These are phyloP conservation scores for Aeschynomene evenia DNA, from an alignment of 306 rosid genomes.

Conservation along the genomic window DNA sequence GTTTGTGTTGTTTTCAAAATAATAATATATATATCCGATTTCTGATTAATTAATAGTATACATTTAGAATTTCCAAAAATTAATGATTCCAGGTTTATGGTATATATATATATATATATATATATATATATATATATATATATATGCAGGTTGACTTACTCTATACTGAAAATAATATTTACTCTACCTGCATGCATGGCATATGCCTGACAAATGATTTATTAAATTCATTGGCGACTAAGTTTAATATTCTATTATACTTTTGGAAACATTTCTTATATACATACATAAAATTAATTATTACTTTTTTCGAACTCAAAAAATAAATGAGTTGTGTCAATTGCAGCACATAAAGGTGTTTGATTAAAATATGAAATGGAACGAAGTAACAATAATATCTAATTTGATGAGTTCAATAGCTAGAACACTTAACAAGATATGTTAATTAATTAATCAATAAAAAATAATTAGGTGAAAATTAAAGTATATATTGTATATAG, in stretches of 20 bases:
- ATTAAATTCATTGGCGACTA: not conserved
- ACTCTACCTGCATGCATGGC: not conserved
- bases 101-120: too few species aligned
- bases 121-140: too few species aligned
- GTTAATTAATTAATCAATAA: not conserved
- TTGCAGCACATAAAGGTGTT: not conserved
- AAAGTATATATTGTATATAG: too few species aligned
- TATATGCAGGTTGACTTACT: not conserved
- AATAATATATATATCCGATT: not conserved
- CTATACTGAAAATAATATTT: not conserved
- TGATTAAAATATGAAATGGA: not conserved
- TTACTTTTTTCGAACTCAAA: not conserved
- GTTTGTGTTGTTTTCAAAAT: not conserved
- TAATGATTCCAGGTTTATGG: not conserved
- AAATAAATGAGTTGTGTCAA: not conserved
- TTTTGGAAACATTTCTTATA: not conserved
- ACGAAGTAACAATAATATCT: not conserved
- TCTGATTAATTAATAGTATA: not conserved
- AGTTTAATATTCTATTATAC: not conserved
- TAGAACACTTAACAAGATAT: not conserved
- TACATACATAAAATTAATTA: not conserved
- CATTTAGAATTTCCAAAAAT: not conserved
- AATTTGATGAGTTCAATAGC: not conserved
- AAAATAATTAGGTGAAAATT: slow-evolving; percentile 5
- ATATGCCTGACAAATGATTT: not conserved